Evolutionary conservation across 257 asterid genomes (phyloP).

Genomic region (Gynochthodes officinalis): DNA sequence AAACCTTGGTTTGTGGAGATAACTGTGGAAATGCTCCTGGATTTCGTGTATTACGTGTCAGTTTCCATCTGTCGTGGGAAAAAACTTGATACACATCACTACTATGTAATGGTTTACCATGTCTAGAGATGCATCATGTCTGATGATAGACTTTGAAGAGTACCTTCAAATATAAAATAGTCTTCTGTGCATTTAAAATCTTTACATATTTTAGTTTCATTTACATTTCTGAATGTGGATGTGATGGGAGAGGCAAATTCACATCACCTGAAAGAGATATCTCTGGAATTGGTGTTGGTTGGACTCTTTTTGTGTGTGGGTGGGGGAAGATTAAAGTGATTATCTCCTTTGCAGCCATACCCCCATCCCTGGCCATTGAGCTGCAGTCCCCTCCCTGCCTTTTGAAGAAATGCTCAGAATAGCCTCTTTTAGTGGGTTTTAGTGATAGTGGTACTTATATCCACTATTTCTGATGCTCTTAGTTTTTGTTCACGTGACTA

Average conservation of each 20-base stretch:
- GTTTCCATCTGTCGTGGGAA: not conserved
- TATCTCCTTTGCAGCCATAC: not conserved
- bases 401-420: not conserved
- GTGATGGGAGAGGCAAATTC: not conserved
- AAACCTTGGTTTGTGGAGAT: not conserved
- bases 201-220: not conserved
- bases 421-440: not conserved
- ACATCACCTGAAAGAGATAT: not conserved
- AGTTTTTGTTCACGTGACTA: not conserved
- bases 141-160: not conserved
- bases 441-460: not conserved
- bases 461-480: not conserved
- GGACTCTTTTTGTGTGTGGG: not conserved
- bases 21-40: not conserved
- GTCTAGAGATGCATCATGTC: not conserved
- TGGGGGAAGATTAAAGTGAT: not conserved
- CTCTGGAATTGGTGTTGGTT: not conserved
- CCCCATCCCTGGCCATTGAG: not conserved
- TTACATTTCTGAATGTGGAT: not conserved
- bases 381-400: not conserved
- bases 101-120: not conserved
- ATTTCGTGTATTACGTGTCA: not conserved
- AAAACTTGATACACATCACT: not conserved
- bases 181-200: not conserved
- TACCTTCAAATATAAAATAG: not conserved